These are phyloP conservation scores for Vigna hirtella DNA, from an alignment of 306 rosid genomes.

Conservation along the genomic window DNA sequence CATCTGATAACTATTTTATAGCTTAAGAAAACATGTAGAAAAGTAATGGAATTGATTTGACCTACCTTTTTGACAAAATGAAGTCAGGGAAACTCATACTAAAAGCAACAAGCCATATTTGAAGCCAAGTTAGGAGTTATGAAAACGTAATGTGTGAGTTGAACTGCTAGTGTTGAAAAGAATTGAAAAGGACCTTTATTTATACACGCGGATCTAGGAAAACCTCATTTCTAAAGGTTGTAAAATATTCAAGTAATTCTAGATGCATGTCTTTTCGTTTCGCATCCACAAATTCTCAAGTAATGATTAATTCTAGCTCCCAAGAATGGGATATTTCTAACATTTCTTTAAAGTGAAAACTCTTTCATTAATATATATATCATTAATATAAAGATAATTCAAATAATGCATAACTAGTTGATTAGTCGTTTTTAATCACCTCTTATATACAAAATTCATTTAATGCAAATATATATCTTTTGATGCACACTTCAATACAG, in stretches of 20 bases:
- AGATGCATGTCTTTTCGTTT: too few species aligned
- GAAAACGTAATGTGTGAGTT: slow-evolving; percentile 37
- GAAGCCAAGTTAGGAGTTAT: slow-evolving; percentile 8
- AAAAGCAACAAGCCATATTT: slow-evolving; percentile 17
- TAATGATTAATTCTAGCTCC: background rate
- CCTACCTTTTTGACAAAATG: slow-evolving; percentile 10
- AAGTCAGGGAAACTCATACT: slow-evolving; percentile 1
- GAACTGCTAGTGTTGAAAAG: slow-evolving; percentile 39
- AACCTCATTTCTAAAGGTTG: background rate
- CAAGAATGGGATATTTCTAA: too few species aligned
- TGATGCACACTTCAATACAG: too few species aligned
- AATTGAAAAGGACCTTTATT: slow-evolving; percentile 8
- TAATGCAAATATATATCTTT: too few species aligned
- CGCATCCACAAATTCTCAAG: background rate
- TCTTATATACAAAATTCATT: too few species aligned
- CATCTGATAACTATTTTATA: background rate
- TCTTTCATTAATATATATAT: too few species aligned
- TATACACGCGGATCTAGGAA: background rate
- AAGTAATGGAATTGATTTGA: slow-evolving; percentile 13
- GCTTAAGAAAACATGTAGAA: slow-evolving; percentile 18
- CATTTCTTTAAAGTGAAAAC: too few species aligned
- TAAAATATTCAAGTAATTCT: background rate
- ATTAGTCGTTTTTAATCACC: too few species aligned
- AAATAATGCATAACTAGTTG: too few species aligned
- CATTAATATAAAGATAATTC: too few species aligned